Evolutionary conservation across 1,139 yeast genomes (phyloP).

Genomic region (Suhomyces bribrorum): DNA sequence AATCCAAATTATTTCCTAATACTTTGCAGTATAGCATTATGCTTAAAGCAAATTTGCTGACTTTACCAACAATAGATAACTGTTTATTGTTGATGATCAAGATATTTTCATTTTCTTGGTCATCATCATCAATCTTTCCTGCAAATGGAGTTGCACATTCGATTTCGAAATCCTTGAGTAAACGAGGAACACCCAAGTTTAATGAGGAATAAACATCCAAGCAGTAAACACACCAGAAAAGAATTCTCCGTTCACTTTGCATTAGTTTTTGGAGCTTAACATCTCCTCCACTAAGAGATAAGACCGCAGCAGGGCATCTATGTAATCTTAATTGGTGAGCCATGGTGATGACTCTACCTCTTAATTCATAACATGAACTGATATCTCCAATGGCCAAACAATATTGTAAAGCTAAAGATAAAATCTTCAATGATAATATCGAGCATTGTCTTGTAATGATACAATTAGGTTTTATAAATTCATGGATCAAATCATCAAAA

Average conservation of each 20-base stretch:
- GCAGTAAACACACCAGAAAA: conserved; percentile 83
- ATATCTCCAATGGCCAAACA: conserved; percentile 75
- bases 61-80: conserved; percentile 68
- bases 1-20: conserved; percentile 71
- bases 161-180: conserved; percentile 75
- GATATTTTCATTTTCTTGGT: conserved; percentile 51
- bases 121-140: conserved; percentile 50
- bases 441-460: conserved; percentile 58
- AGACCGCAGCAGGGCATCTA: conserved; percentile 83
- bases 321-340: conserved; percentile 84
- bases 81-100: conserved; percentile 59
- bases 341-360: conserved; percentile 80
- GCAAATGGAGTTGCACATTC: conserved; percentile 84
- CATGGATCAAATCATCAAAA: conserved; percentile 53
- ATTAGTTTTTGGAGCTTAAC: conserved; percentile 54
- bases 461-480: conserved; percentile 54
- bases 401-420: conserved; percentile 68
- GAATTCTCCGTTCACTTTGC: conserved; percentile 78
- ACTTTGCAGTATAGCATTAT: conserved; percentile 72
- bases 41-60: conserved; percentile 59
- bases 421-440: conserved; percentile 68
- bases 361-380: conserved; percentile 68
- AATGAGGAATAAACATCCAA: conserved; percentile 76
- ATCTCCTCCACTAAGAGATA: conserved; percentile 46
- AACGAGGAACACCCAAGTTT: conserved; percentile 78